These are phyloP conservation scores for Penicillium sp. DNA, from an alignment of 2,329 filamentous ascomycete genomes.

Conservation along the genomic window DNA sequence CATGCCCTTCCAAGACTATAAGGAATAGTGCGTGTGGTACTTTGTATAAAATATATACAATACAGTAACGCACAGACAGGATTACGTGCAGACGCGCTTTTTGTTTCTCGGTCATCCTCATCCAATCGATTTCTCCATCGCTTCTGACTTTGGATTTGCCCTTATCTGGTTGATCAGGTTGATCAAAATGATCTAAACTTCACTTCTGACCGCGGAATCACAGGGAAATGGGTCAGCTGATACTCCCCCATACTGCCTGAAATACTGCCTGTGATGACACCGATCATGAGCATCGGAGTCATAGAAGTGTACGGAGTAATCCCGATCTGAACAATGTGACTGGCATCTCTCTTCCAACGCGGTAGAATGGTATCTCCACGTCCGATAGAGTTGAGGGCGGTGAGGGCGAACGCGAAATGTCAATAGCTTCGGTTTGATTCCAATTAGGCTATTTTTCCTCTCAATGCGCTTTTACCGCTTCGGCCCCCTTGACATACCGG, in stretches of 20 bases:
- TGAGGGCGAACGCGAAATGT: constrained; percentile 10
- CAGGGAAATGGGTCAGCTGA: background rate
- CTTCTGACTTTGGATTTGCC: background rate
- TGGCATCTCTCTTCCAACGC: background rate
- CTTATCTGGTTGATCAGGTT: background rate
- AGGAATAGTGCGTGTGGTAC: too few species aligned
- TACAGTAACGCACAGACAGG: constrained; percentile 7
- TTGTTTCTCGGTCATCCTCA: constrained; percentile 4
- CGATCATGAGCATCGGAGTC: too few species aligned
- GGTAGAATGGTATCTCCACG: background rate
- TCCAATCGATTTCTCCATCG: constrained; percentile 22
- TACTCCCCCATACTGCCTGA: background rate
- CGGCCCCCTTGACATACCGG: constrained; percentile 9
- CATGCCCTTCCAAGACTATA: too few species aligned
- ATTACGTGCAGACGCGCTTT: constrained; percentile 10
- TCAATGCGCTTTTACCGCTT: constrained; percentile 11
- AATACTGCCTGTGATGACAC: too few species aligned
- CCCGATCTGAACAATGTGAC: too few species aligned
- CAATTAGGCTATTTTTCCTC: constrained; percentile 9
- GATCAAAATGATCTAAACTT: background rate
- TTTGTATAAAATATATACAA: background rate
- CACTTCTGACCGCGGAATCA: background rate
- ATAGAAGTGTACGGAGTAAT: too few species aligned
- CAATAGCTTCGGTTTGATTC: constrained; percentile 12
- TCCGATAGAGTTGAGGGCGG: constrained; percentile 3